A percentile compares a stretch with the other conserved stretches of the same genome.
Conservation (phyloP, 2,329 filamentous ascomycete species). For the Scorias spongiosa region DNA sequence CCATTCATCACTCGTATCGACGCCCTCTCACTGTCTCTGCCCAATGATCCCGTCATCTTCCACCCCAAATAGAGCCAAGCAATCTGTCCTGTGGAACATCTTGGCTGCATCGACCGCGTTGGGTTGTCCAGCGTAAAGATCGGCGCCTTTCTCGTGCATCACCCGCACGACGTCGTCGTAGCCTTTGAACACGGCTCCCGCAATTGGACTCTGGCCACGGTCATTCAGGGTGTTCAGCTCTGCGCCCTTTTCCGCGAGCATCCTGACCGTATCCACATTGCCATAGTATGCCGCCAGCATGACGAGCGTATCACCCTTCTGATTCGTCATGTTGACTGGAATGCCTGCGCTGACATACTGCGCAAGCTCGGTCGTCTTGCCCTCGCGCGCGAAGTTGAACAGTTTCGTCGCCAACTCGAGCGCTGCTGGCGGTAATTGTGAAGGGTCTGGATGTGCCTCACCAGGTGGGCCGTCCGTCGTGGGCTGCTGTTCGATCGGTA, state of each 20-base stretch:
- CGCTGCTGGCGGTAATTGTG: constrained; percentile 43
- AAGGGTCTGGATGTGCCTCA: background rate
- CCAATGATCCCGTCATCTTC: constrained; percentile 7
- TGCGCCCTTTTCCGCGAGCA: constrained; percentile 47
- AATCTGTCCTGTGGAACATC: constrained; percentile 30
- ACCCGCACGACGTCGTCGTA: constrained; percentile 48
- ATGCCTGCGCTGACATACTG: constrained; percentile 51
- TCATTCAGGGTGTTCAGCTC: constrained; percentile 56
- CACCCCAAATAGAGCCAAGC: constrained; percentile 20
- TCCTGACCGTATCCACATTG: constrained; percentile 42
- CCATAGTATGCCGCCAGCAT: constrained; percentile 63
- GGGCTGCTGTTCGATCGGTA: constrained; percentile 3
- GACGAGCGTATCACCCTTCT: constrained; percentile 57
- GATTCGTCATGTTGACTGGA: constrained; percentile 55
- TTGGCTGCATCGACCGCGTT: constrained; percentile 31
- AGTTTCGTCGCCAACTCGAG: constrained; percentile 50
- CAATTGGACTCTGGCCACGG: constrained; percentile 51
- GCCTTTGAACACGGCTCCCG: constrained; percentile 59
- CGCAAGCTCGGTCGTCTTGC: constrained; percentile 42
- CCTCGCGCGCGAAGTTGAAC: constrained; percentile 50
- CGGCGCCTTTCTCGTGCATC: constrained; percentile 28
- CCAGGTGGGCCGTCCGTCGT: background rate
- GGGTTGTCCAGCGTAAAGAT: constrained; percentile 26
- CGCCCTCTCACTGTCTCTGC: too few species aligned
- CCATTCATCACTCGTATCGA: too few species aligned